Evolutionary conservation across 352 stramenopile genomes (phyloP).

Genomic region (Globisporangium acanthophoron): DNA sequence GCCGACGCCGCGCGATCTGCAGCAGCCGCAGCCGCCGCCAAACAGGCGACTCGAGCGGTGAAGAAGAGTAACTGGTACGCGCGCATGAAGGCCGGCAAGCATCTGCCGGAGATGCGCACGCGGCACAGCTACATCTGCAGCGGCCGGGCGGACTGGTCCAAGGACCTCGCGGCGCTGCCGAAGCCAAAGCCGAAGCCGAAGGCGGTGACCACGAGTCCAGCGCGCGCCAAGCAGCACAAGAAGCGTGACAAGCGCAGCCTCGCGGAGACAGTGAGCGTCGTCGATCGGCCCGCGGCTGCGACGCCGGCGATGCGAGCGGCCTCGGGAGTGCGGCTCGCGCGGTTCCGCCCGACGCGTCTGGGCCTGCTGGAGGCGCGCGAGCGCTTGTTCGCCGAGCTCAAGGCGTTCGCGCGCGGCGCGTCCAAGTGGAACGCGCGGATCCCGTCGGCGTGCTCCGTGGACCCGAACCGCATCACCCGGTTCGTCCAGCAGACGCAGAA

Average conservation of each 20-base stretch:
- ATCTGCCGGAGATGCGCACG: slow-evolving; percentile 43
- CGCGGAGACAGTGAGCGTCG: neutral
- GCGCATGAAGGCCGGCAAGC: slow-evolving; percentile 32
- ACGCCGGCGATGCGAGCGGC: neutral
- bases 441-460: slow-evolving; percentile 31
- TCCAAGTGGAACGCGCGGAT: slow-evolving; percentile 72
- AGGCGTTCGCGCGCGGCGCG: slow-evolving; percentile 51
- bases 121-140: slow-evolving; percentile 63
- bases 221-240: neutral
- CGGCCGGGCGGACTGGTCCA: slow-evolving; percentile 53
- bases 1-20: slow-evolving; percentile 8
- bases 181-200: slow-evolving; percentile 14
- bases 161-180: slow-evolving; percentile 21
- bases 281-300: neutral
- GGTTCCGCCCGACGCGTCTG: slow-evolving; percentile 35
- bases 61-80: slow-evolving; percentile 47
- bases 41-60: slow-evolving; percentile 6
- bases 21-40: slow-evolving; percentile 14
- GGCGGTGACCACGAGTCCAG: neutral
- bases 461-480: slow-evolving; percentile 57
- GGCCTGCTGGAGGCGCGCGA: slow-evolving; percentile 50
- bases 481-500: slow-evolving; percentile 67
- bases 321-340: slow-evolving; percentile 6
- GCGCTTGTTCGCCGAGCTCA: slow-evolving; percentile 42
- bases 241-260: no score